These are phyloP conservation scores for Fusarium haematococcum DNA, from an alignment of 2,329 filamentous ascomycete species.

Conservation along the genomic window DNA sequence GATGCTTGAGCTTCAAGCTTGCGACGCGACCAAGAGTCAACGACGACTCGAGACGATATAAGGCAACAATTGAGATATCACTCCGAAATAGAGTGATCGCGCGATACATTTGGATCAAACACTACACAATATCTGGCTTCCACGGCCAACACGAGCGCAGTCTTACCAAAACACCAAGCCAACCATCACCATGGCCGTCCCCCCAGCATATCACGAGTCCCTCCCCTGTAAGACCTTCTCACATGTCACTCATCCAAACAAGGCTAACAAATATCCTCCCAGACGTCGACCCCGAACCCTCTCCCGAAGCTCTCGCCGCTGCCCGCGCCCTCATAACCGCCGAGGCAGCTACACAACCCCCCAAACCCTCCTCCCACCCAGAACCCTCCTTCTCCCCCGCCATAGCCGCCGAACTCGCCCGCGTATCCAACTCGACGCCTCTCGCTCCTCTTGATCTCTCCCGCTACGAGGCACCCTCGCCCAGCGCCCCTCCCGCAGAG, in stretches of 20 bases:
- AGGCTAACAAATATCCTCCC: constrained; percentile 21
- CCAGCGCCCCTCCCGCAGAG: constrained; percentile 65
- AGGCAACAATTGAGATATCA: not conserved
- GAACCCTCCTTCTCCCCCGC: constrained; percentile 71
- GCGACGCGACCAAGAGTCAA: not conserved
- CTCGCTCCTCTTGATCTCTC: constrained; percentile 73
- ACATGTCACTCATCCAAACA: constrained; percentile 29
- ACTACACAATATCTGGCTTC: not conserved
- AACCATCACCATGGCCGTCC: constrained; percentile 42
- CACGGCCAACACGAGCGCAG: not conserved
- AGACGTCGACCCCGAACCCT: constrained; percentile 87
- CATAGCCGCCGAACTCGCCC: constrained; percentile 76
- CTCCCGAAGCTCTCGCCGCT: constrained; percentile 69
- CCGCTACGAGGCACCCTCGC: constrained; percentile 79
- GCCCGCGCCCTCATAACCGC: constrained; percentile 77
- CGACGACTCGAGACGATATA: not conserved
- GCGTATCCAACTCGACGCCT: constrained; percentile 63
- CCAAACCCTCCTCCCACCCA: constrained; percentile 64
- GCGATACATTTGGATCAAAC: not conserved
- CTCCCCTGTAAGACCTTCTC: constrained; percentile 74
- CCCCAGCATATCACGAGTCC: constrained; percentile 74
- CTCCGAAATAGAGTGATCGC: not conserved
- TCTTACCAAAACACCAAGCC: constrained; percentile 11
- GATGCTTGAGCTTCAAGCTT: not conserved
- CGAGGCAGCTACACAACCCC: constrained; percentile 66